Base-by-base conservation (phyloP, 2,329 filamentous ascomycete genomes). In the Phaeosphaeriaceae sp. region DNA sequence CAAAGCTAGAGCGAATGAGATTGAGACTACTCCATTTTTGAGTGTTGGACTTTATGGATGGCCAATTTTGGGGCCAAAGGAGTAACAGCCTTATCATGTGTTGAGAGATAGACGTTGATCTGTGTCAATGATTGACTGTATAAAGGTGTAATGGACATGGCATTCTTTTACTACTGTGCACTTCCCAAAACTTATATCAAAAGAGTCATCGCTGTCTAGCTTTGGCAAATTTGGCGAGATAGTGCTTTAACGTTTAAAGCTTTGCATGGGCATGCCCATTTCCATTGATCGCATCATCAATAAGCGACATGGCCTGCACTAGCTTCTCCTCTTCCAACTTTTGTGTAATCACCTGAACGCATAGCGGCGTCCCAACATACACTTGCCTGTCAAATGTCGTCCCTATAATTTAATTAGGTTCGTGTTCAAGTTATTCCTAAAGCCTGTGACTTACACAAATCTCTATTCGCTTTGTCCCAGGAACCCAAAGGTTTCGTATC, bases 391-490 rank as follows among this genome's bases (percentile, higher is more conserved):
- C 80, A 18, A 80, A 74, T 3, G 77, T 76, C 11, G 74, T 77
- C 75, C 70, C 69, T 72, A 29, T 2, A 16, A 3, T 28, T 4
- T 8, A 4, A 32, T 59, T 12, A 59, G 56, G 18, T 20, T 33
- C 9, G 5, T 36, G 15, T 38, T 8, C 16, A 30, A 5, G 5
- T 17, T 2, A 8, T 16, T 13, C 17, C 23, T n/a, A 7, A 12
- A n/a, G 2, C 3, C 11, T 8, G 23, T 26, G 15, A 67, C 69
- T 67, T 56, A 72, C 85, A 88, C 12, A 87, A 65, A 56, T 79
- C 77, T 21, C 82, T 73, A 62, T 87, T 87, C 13, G 73, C 76
- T 65, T 81, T 81, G 64, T 88, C 85, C 84, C 83, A 87, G 40
- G 76, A 81, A 7, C 80, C 77, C 18, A 83, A 48, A 1, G 74